Evolutionary conservation across 1,284 basidiomycete species (phyloP).

Genomic region (Fistulina hepatica): DNA sequence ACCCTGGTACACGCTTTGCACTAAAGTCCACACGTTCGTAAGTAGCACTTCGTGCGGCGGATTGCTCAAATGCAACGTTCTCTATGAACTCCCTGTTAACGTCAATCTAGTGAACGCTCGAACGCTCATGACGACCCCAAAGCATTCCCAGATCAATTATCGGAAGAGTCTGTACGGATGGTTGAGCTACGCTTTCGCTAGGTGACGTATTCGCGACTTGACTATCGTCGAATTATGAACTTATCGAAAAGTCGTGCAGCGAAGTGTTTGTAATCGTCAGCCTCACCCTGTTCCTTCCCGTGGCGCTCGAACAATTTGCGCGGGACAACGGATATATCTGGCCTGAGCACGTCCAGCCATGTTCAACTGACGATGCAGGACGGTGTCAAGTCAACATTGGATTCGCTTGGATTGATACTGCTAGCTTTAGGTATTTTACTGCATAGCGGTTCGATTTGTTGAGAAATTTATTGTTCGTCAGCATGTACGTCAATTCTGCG

Average conservation of each 20-base stretch:
- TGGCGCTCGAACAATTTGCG: slow-evolving; percentile 75
- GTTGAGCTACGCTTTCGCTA: slow-evolving; percentile 70
- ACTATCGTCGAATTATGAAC: neutral
- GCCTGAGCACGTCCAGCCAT: slow-evolving; percentile 48
- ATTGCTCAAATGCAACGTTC: too few relatives aligned
- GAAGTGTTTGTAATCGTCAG: slow-evolving; percentile 78
- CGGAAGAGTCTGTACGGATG: slow-evolving; percentile 51
- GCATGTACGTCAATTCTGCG: slow-evolving; percentile 77
- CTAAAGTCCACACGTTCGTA: too few relatives aligned
- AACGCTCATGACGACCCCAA: too few relatives aligned
- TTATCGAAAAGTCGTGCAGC: slow-evolving; percentile 27
- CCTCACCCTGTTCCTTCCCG: slow-evolving; percentile 69
- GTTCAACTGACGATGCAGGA: slow-evolving; percentile 27
- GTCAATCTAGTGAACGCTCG: too few relatives aligned
- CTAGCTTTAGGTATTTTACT: slow-evolving; percentile 68
- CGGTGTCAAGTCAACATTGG: slow-evolving; percentile 68
- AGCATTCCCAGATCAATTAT: too few relatives aligned
- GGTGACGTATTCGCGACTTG: slow-evolving; percentile 33
- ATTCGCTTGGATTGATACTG: slow-evolving; percentile 76
- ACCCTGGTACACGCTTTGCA: too few relatives aligned
- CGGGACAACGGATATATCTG: slow-evolving; percentile 67
- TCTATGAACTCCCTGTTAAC: too few relatives aligned
- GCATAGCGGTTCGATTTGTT: neutral
- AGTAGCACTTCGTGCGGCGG: too few relatives aligned
- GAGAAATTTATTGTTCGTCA: slow-evolving; percentile 21